Evolutionary conservation across 2,329 filamentous ascomycete genomes (phyloP).

Genomic region (Myriosclerotinia duriaeana): DNA sequence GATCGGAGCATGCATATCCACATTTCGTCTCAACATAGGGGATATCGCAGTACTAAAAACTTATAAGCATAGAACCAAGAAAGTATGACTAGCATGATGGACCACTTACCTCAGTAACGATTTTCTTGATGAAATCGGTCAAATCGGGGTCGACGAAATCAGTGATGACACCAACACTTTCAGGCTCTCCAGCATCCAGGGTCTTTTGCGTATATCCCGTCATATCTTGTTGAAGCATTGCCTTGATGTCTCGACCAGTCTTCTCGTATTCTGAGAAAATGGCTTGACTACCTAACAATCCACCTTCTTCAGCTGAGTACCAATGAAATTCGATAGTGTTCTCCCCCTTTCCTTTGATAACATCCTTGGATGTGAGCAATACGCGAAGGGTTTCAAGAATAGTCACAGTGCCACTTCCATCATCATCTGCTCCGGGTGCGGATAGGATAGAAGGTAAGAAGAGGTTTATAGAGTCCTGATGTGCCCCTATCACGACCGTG

Average conservation of each 20-base stretch:
- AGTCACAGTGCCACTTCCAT: conserved; percentile 89
- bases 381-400: conserved; percentile 89
- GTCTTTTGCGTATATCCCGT: conserved; percentile 85
- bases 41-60: conserved; percentile 76
- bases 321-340: conserved; percentile 97
- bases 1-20: conserved; percentile 79
- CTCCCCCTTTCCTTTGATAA: conserved; percentile 67
- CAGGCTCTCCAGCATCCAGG: conserved; percentile 74
- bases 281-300: conserved; percentile 82
- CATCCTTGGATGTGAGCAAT: conserved; percentile 69
- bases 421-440: conserved; percentile 92
- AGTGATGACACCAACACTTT: conserved; percentile 88
- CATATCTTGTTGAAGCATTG: conserved; percentile 99
- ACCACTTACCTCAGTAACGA: conserved; percentile 65
- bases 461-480: conserved; percentile 94
- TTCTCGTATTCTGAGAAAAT: conserved; percentile 82
- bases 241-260: conserved; percentile 73
- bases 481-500: conserved; percentile 85
- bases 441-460: conserved; percentile 80
- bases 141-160: conserved; percentile 83
- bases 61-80: conserved; percentile 21
- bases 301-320: conserved; percentile 90
- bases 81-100: conserved; percentile 8
- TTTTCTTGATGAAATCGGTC: conserved; percentile 86
- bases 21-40: conserved; percentile 86